Percentiles rank a stretch among this genome's conserved stretches.
Evolutionary conservation across 345 rosid genomes (phyloP).

Genomic region (Fremontodendron californicum): DNA sequence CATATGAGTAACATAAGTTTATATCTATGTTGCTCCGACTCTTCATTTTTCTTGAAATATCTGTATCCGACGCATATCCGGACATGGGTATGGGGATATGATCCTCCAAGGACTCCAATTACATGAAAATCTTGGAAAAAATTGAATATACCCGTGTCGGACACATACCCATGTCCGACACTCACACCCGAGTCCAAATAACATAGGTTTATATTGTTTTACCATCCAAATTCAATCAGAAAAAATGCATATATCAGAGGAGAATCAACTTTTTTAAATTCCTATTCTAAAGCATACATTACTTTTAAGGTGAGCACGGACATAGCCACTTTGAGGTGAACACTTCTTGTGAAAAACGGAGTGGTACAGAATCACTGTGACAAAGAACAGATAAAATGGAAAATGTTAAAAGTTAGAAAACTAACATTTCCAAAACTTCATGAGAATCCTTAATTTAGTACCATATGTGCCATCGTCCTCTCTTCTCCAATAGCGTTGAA

Average conservation of each 20-base stretch:
- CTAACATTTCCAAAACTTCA: neutral
- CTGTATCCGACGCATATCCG: too few species aligned
- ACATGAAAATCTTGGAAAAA: too few species aligned
- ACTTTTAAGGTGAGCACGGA: constrained; percentile 91
- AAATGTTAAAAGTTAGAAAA: neutral
- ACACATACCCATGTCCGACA: too few species aligned
- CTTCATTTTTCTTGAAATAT: too few species aligned
- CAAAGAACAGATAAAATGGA: constrained; percentile 26
- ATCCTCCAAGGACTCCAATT: too few species aligned
- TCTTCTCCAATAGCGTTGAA: constrained; percentile 91
- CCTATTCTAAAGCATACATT: constrained; percentile 38
- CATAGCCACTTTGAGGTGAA: constrained; percentile 63
- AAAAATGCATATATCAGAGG: constrained; percentile 1
- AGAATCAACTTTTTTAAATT: constrained; percentile 8
- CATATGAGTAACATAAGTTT: too few species aligned
- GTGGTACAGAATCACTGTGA: constrained; percentile 79
- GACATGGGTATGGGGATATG: too few species aligned
- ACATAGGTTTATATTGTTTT: neutral
- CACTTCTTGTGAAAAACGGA: constrained; percentile 76
- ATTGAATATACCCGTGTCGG: too few species aligned
- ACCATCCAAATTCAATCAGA: neutral
- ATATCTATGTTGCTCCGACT: too few species aligned
- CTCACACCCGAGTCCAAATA: too few species aligned
- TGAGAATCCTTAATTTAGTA: constrained; percentile 23
- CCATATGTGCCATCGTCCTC: constrained; percentile 98